Percentiles rank a stretch among this genome's conserved stretches.
Conservation (phyloP, 495 filamentous ascomycete species). For the Talaromyces trachyspermus region DNA sequence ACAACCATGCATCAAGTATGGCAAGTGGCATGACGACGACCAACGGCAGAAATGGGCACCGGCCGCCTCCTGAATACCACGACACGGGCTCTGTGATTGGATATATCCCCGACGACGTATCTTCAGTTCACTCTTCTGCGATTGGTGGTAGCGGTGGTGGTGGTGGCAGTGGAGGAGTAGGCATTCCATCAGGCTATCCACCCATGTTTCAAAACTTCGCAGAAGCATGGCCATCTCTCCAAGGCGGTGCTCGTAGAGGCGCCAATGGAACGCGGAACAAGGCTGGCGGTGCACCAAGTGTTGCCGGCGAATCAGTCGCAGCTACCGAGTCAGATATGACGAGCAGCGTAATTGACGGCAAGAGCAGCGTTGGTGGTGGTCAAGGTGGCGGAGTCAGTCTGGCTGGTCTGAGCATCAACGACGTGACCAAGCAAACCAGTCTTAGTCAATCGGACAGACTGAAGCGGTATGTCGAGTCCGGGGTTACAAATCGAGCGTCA, state of each 20-base stretch:
- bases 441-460: conserved; percentile 79
- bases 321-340: conserved; percentile 82
- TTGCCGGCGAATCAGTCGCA: conserved; percentile 85
- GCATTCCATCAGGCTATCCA: conserved; percentile 73
- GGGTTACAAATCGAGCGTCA: conserved; percentile 37
- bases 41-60: conserved; percentile 44
- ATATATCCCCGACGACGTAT: conserved; percentile 96
- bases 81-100: conserved; percentile 83
- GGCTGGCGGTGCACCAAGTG: conserved; percentile 61
- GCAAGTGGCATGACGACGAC: conserved; percentile 40
- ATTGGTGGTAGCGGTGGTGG: no score
- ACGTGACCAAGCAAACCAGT: conserved; percentile 66
- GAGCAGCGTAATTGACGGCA: conserved; percentile 61
- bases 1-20: conserved; percentile 56
- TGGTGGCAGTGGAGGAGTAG: no score
- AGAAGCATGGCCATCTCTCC: conserved; percentile 80
- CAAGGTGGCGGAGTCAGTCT: conserved; percentile 88
- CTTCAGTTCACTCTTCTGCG: conserved; percentile 88
- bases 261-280: conserved; percentile 55
- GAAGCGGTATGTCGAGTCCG: conserved; percentile 82
- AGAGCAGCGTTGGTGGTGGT: conserved; percentile 63
- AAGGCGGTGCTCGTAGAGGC: conserved; percentile 52
- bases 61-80: conserved; percentile 69
- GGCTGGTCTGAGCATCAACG: conserved; percentile 69
- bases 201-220: conserved; percentile 93